Conservation (phyloP, 2,329 filamentous ascomycete genomes). For the Tympanopsis confertula region DNA sequence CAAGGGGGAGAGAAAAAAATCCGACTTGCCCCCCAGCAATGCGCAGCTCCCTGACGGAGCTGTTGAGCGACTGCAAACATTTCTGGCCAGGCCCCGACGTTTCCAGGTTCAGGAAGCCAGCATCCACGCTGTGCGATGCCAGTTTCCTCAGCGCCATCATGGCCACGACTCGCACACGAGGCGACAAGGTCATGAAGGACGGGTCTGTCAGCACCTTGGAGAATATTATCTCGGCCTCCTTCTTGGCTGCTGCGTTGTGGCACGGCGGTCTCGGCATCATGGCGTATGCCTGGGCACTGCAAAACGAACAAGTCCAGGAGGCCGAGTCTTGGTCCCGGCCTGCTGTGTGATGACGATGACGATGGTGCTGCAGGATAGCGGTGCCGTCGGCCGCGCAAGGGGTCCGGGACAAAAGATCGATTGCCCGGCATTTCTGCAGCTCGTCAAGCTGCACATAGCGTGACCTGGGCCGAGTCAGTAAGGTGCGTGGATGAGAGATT, state of each 20-base stretch:
- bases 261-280: not conserved
- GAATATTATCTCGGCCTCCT: conserved; percentile 6
- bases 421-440: conserved; percentile 33
- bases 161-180: conserved; percentile 53
- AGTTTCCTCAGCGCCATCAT: conserved; percentile 63
- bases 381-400: conserved; percentile 41
- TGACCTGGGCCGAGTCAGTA: conserved; percentile 19
- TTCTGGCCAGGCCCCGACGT: conserved; percentile 62
- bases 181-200: conserved; percentile 35
- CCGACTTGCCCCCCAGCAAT: conserved; percentile 59
- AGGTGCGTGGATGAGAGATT: conserved; percentile 4
- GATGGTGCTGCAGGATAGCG: conserved; percentile 16
- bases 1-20: conserved; percentile 5
- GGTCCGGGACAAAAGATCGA: conserved; percentile 43
- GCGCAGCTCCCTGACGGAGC: conserved; percentile 74
- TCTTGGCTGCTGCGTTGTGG: conserved; percentile 9
- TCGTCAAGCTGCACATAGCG: conserved; percentile 34
- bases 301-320: conserved; percentile 10
- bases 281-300: conserved; percentile 10
- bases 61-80: conserved; percentile 70
- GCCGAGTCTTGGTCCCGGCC: conserved; percentile 8
- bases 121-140: conserved; percentile 51
- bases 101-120: conserved; percentile 53
- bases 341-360: conserved; percentile 8
- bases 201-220: conserved; percentile 18